Conservation (phyloP, 75 land plant species). For the Selaginella tamariscina region DNA sequence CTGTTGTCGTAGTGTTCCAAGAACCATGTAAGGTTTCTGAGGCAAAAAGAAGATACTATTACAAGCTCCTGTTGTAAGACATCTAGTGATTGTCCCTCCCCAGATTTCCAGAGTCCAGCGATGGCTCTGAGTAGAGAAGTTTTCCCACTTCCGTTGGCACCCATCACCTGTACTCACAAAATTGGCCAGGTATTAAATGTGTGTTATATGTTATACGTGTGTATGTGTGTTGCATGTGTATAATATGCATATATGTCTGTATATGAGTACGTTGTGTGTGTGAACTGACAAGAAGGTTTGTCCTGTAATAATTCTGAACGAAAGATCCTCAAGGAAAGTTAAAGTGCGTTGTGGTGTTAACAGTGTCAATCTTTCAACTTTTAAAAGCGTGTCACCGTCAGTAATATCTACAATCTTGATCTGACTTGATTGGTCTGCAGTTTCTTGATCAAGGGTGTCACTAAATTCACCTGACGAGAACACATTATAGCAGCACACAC, state of each 20-base stretch:
- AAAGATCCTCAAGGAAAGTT: background rate
- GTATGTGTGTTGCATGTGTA: too few species aligned
- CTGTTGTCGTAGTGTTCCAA: conserved; percentile 37
- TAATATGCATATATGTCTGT: background rate
- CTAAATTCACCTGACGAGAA: conserved; percentile 1
- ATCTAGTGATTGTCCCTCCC: background rate
- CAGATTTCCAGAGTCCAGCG: conserved; percentile 8
- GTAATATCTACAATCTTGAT: background rate
- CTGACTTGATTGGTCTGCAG: background rate
- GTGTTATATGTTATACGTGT: too few species aligned
- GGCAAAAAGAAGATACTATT: conserved; percentile 24
- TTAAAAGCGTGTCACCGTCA: background rate
- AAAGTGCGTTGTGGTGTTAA: background rate
- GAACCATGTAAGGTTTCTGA: conserved; percentile 40
- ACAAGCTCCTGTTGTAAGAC: background rate
- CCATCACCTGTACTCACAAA: background rate
- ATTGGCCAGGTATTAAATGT: too few species aligned
- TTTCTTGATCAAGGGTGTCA: background rate
- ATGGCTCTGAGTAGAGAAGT: conserved; percentile 9
- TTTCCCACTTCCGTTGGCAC: conserved; percentile 4
- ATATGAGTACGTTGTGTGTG: background rate
- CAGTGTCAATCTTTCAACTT: background rate
- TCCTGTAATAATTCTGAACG: background rate
- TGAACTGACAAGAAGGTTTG: background rate
- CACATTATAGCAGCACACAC: background rate